Conservation (phyloP, 1,139 yeast genomes). For the Geotrichum phurueaensis region DNA sequence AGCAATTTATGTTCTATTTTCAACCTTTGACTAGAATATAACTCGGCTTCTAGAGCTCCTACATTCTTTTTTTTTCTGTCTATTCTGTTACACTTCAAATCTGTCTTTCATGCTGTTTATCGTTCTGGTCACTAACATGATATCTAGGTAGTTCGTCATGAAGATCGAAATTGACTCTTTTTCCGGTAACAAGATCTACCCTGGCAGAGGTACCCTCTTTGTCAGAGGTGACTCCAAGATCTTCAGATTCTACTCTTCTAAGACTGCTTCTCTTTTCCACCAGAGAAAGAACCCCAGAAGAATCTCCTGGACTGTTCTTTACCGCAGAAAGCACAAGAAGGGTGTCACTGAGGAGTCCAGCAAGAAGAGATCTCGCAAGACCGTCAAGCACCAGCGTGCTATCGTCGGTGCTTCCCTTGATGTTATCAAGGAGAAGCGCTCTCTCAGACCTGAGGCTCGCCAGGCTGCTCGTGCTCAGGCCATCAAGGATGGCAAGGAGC, state of each 20-base stretch:
- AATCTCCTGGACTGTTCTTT: conserved; percentile 98
- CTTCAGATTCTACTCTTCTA: conserved; percentile 98
- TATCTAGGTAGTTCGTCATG: conserved; percentile 45
- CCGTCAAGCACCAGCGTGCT: conserved; percentile 98
- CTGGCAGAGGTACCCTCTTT: conserved; percentile 99
- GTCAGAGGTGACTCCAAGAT: conserved; percentile 99
- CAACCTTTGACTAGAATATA: not conserved
- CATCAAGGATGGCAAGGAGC: conserved; percentile 86
- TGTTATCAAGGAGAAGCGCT: conserved; percentile 96
- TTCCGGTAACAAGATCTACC: conserved; percentile 99
- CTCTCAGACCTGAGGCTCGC: conserved; percentile 94
- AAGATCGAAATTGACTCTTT: conserved; percentile 99
- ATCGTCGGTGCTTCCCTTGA: conserved; percentile 99
- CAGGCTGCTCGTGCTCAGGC: conserved; percentile 95
- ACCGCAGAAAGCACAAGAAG: conserved; percentile 99
- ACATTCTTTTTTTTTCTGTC: not conserved
- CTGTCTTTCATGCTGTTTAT: not conserved
- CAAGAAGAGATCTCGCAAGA: conserved; percentile 96
- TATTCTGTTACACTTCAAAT: not conserved
- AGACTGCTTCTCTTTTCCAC: conserved; percentile 95
- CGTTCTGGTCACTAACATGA: not conserved
- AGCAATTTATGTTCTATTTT: not conserved
- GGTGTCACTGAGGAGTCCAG: conserved; percentile 98
- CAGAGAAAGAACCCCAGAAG: conserved; percentile 99
- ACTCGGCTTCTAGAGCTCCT: not conserved